phyloP scores from a whole-genome alignment of 2,329 filamentous ascomycete genomes.

The Apiospora kogelbergensis region DNA sequence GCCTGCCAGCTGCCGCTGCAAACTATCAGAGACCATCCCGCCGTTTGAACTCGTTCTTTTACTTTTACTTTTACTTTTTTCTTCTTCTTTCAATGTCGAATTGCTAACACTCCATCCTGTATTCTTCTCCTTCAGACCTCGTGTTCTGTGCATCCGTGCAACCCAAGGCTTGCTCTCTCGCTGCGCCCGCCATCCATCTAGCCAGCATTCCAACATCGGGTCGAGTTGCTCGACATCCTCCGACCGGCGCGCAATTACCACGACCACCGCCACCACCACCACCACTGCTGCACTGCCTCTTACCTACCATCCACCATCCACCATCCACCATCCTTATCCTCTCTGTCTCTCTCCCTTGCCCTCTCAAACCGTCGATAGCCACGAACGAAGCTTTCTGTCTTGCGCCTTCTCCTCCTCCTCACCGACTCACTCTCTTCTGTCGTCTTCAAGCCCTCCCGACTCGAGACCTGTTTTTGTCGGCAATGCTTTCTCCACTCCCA shows the following conservation, averaged over 20 bases:
- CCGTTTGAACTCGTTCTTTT: not conserved
- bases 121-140: no score
- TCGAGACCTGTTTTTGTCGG: not conserved
- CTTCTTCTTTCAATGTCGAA: no score
- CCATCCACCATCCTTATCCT: not conserved
- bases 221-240: not conserved
- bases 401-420: not conserved
- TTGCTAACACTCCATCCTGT: no score
- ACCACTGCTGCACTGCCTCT: not conserved
- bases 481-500: conserved; percentile 46
- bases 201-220: not conserved
- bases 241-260: not conserved
- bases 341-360: not conserved
- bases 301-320: no score
- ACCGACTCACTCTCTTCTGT: not conserved
- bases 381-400: not conserved
- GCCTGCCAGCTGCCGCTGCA: not conserved
- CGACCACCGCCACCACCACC: not conserved
- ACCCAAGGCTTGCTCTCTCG: not conserved
- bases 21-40: not conserved
- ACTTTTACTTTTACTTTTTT: not conserved
- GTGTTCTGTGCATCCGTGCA: not conserved
- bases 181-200: not conserved
- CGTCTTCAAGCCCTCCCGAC: not conserved
- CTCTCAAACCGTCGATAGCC: not conserved